A percentile compares a stretch with the other conserved stretches of the same genome.
These are phyloP conservation scores for Silybum marianum DNA, from an alignment of 129 eudicot genomes.

Conservation along the genomic window DNA sequence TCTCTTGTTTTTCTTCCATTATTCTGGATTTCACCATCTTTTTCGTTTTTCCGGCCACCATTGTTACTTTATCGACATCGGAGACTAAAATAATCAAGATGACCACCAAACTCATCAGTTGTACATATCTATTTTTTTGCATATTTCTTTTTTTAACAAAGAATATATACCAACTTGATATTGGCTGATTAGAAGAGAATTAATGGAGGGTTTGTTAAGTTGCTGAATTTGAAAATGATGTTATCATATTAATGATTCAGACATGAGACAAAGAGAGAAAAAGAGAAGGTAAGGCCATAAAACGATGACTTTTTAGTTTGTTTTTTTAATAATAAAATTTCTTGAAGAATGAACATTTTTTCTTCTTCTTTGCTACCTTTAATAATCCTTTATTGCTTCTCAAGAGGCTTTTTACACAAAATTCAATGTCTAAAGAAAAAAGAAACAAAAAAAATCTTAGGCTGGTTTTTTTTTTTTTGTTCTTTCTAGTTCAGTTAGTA, in stretches of 20 bases:
- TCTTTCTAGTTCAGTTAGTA: too few species aligned
- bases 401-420: conserved; percentile 10
- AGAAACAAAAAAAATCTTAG: background rate
- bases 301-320: background rate
- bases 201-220: too few species aligned
- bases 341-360: background rate
- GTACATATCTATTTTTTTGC: conserved; percentile 9
- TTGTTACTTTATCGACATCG: background rate
- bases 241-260: background rate
- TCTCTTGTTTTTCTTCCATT: background rate
- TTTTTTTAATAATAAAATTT: background rate
- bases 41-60: conserved; percentile 6
- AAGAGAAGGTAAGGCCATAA: background rate
- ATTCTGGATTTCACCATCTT: background rate
- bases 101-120: background rate
- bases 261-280: background rate
- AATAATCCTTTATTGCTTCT: background rate
- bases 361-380: conserved; percentile 13
- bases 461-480: too few species aligned
- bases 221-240: too few species aligned
- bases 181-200: background rate
- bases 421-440: background rate
- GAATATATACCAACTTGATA: background rate
- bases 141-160: background rate
- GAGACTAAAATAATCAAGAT: background rate